These are phyloP conservation scores for Onygenales sp. DNA, from an alignment of 2,329 filamentous ascomycete species.

Conservation along the genomic window DNA sequence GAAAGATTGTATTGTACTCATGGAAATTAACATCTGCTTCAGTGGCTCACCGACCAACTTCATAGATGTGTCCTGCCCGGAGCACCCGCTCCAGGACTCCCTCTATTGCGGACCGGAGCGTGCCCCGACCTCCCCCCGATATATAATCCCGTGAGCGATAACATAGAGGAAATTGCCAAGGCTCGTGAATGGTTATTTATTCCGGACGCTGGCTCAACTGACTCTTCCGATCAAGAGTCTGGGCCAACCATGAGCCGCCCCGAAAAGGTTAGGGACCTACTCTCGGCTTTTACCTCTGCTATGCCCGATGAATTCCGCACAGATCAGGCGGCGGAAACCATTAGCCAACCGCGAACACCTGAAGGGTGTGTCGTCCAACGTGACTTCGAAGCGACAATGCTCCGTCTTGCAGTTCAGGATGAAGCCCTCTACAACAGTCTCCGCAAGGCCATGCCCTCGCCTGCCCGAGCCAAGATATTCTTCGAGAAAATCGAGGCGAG, in stretches of 20 bases:
- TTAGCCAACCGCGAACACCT: constrained; percentile 22
- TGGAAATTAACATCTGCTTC: constrained; percentile 1
- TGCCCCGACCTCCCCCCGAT: constrained; percentile 21
- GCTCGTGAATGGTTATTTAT: constrained; percentile 27
- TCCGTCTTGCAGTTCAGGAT: constrained; percentile 36
- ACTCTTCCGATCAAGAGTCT: constrained; percentile 9
- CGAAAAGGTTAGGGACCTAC: constrained; percentile 34
- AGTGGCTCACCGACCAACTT: constrained; percentile 35
- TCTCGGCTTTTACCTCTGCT: constrained; percentile 34
- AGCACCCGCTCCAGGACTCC: constrained; percentile 18
- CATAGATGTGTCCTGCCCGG: constrained; percentile 25
- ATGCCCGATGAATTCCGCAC: constrained; percentile 34
- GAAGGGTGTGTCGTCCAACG: constrained; percentile 37
- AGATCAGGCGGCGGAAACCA: constrained; percentile 28
- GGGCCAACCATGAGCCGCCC: constrained; percentile 24
- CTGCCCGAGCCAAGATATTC: constrained; percentile 34
- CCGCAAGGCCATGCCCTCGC: constrained; percentile 32
- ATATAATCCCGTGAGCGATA: constrained; percentile 23
- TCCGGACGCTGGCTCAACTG: constrained; percentile 13
- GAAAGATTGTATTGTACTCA: neutral
- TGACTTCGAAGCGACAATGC: constrained; percentile 36
- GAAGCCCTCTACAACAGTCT: constrained; percentile 32
- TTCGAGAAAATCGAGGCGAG: constrained; percentile 33
- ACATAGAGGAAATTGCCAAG: constrained; percentile 23
- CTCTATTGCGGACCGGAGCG: constrained; percentile 23